A percentile compares a stretch with the other conserved stretches of the same genome.
phyloP scores from a whole-genome alignment of 805 yeast species.

The Myxozyma melibiosi region DNA sequence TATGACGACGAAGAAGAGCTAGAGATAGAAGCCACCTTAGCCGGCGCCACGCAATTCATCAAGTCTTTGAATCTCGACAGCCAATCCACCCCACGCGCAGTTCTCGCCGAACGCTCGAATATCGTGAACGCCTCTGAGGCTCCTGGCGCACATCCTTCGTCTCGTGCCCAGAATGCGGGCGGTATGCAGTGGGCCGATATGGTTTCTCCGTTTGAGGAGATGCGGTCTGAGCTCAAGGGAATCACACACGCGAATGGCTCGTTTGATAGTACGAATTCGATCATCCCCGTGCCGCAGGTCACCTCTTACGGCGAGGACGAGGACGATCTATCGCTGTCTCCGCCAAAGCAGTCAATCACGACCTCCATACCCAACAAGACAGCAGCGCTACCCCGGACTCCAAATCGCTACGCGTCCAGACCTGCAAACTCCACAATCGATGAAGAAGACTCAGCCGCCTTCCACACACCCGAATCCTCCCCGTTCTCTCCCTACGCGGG shows the following conservation, averaged over 20 bases:
- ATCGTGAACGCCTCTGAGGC: not conserved
- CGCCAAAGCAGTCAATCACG: constrained; percentile 8
- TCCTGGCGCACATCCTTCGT: not conserved
- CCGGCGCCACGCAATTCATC: constrained; percentile 21
- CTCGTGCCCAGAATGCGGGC: not conserved
- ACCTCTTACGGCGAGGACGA: not conserved
- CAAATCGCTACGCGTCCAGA: constrained; percentile 1
- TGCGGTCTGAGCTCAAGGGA: constrained; percentile 16
- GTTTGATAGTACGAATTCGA: constrained; percentile 21
- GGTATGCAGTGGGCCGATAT: constrained; percentile 28
- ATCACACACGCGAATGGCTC: not conserved
- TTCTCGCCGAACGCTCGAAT: constrained; percentile 13
- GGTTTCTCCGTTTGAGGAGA: constrained; percentile 30
- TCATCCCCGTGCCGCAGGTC: constrained; percentile 12
- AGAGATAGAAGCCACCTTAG: constrained; percentile 21
- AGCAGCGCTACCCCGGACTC: constrained; percentile 8
- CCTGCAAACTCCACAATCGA: constrained; percentile 32
- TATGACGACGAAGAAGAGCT: constrained; percentile 22
- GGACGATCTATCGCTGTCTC: constrained; percentile 14
- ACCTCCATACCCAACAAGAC: constrained; percentile 1
- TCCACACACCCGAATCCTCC: constrained; percentile 29
- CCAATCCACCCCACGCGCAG: constrained; percentile 23
- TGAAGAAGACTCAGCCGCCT: constrained; percentile 17
- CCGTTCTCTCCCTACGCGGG: constrained; percentile 33
- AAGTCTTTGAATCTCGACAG: constrained; percentile 18